A percentile compares a stretch with the other conserved stretches of the same genome.
phyloP scores from a whole-genome alignment of 331 rosid genomes.

The Phaseolus coccineus region DNA sequence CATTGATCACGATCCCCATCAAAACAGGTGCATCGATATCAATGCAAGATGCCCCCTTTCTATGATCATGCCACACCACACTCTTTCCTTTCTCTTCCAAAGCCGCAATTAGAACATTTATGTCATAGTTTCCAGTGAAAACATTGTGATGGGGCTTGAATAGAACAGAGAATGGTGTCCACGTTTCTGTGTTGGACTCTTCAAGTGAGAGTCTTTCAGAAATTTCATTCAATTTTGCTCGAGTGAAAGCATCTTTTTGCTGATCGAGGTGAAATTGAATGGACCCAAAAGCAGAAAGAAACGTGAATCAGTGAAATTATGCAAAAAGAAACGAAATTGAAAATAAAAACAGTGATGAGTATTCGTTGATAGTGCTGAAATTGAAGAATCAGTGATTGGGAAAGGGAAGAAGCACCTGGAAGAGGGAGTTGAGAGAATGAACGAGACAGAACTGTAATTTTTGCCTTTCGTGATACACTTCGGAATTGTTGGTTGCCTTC shows the following conservation, averaged over 20 bases:
- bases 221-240: slow-evolving; percentile 68
- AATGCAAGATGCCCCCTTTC: slow-evolving; percentile 69
- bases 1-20: slow-evolving; percentile 89
- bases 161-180: slow-evolving; percentile 69
- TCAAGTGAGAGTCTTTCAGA: slow-evolving; percentile 67
- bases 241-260: slow-evolving; percentile 74
- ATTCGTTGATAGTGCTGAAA: slow-evolving; percentile 1
- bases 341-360: slow-evolving; percentile 9
- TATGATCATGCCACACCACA: slow-evolving; percentile 92
- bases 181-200: slow-evolving; percentile 59
- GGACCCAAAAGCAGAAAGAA: slow-evolving; percentile 21
- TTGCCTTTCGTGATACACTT: slow-evolving; percentile 86
- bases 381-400: slow-evolving; percentile 22
- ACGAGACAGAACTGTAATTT: slow-evolving; percentile 86
- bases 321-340: slow-evolving; percentile 13
- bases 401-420: slow-evolving; percentile 65
- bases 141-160: slow-evolving; percentile 86
- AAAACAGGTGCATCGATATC: slow-evolving; percentile 68
- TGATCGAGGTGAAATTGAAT: slow-evolving; percentile 44
- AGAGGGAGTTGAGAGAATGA: slow-evolving; percentile 85
- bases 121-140: slow-evolving; percentile 89
- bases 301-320: slow-evolving; percentile 14
- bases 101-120: slow-evolving; percentile 84
- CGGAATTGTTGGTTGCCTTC: slow-evolving; percentile 60
- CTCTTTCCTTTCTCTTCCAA: slow-evolving; percentile 76